Evolutionary conservation across 768 basidiomycete species (phyloP).

Genomic region (Kondoa subrosea): DNA sequence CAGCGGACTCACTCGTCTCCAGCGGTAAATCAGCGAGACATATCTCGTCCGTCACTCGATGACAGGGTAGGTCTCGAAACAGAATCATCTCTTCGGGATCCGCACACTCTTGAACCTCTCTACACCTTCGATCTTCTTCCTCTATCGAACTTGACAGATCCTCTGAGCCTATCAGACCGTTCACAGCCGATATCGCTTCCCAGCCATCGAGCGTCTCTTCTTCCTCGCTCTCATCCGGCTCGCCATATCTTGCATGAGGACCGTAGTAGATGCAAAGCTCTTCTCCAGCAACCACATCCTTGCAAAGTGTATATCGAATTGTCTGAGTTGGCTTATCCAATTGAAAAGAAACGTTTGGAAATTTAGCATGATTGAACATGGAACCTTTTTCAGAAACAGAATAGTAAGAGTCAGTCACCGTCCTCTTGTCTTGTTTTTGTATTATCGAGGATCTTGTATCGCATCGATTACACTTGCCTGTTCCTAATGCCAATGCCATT

Average conservation of each 20-base stretch:
- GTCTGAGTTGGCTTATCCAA: slow-evolving; percentile 43
- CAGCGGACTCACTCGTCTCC: slow-evolving; percentile 12
- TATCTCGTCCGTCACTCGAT: slow-evolving; percentile 39
- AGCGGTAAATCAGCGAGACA: slow-evolving; percentile 16
- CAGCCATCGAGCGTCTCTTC: slow-evolving; percentile 13
- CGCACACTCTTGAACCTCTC: slow-evolving; percentile 25
- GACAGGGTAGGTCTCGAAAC: slow-evolving; percentile 52
- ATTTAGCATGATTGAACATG: slow-evolving; percentile 57
- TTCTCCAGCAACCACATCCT: slow-evolving; percentile 43
- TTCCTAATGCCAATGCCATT: slow-evolving; percentile 61
- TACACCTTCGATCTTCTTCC: not conserved
- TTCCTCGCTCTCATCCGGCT: slow-evolving; percentile 11
- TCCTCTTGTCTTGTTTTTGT: too few species aligned
- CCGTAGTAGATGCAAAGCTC: slow-evolving; percentile 69
- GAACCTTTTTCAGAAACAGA: too few species aligned
- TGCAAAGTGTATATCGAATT: slow-evolving; percentile 47
- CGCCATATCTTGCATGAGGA: slow-evolving; percentile 30
- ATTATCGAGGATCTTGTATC: not conserved
- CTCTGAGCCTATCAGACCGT: slow-evolving; percentile 5
- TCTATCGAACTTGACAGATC: not conserved
- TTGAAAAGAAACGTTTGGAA: slow-evolving; percentile 53
- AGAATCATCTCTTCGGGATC: slow-evolving; percentile 40
- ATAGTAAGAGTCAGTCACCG: too few species aligned
- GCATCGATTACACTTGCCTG: slow-evolving; percentile 40
- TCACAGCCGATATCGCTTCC: slow-evolving; percentile 17